Base-by-base conservation (phyloP, 2,329 filamentous ascomycete genomes). In the Trichoderma sp. region DNA sequence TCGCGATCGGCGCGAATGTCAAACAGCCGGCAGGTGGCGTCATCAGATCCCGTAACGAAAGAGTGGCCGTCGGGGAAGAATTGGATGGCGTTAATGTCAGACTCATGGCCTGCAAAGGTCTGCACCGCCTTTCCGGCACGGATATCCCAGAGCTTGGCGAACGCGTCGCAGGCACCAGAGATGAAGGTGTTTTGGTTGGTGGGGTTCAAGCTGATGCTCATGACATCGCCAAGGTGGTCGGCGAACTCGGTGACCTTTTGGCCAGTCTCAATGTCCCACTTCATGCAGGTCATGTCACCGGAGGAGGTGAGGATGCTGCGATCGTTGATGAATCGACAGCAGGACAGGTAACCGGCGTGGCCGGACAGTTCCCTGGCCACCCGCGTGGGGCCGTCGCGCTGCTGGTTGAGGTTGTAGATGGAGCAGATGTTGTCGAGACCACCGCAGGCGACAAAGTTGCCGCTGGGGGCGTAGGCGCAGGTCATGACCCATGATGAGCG, bases 401-500 rank as follows among this genome's bases (percentile, higher is more conserved):
- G 91, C 78, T 97, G 95, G 78, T 97, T 98, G 77, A 99, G 91
- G 86, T 98, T 99, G 89, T 99, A 99, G 84, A 99, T 98, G 81
- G 96, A 98, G 90, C 97, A 98, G 83, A 99, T 98, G 87, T 99
- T 99, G 87, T 99, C 97, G 78, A 98, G 91, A 88, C 97, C 97
- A 90, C 97, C 97, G 84, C 97, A 99, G 75, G 97, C 97, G 76
- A 99, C 97, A 84, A 96, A 99, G 88, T 99, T 99, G 75, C 97
- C 97, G 83, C 95, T 98, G 14, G 97, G 97, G 77, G 97, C 96
- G 85, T 99, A 99, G 83, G 97, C 97, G 90, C 97, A 99, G 79
- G 97, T 99, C 97, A 99, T 99, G 86, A 99, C 97, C 97, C 97
- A 99, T 16, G 97, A 99, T 16, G 97, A 98, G 78, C 97, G 93